phyloP scores from a whole-genome alignment of 768 basidiomycete species.

The Omphalotus guepiniiformis region DNA sequence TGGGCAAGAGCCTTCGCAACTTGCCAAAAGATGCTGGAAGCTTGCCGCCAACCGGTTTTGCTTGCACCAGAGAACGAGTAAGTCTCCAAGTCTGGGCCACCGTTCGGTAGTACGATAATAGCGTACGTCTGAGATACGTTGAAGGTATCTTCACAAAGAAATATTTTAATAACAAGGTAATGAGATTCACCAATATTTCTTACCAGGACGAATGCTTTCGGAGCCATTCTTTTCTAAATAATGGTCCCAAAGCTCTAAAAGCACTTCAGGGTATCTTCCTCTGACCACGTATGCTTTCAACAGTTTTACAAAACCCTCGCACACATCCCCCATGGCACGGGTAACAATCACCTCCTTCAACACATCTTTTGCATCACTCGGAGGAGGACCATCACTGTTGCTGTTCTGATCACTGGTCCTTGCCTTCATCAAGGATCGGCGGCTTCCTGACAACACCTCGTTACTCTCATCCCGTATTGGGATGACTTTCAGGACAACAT shows the following conservation, averaged over 20 bases:
- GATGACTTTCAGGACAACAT: slow-evolving; percentile 88
- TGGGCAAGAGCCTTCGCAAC: slow-evolving; percentile 69
- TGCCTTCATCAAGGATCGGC: slow-evolving; percentile 11
- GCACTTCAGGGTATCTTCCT: slow-evolving; percentile 75
- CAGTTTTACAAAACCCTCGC: slow-evolving; percentile 75
- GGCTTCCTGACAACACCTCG: slow-evolving; percentile 1
- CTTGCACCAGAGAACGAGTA: slow-evolving; percentile 58
- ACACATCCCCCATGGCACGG: slow-evolving; percentile 70
- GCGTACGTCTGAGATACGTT: slow-evolving; percentile 76
- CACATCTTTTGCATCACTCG: slow-evolving; percentile 70
- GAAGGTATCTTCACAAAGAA: slow-evolving; percentile 57
- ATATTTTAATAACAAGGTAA: slow-evolving; percentile 6
- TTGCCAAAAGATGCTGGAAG: slow-evolving; percentile 89
- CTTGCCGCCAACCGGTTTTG: slow-evolving; percentile 78
- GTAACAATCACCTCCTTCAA: slow-evolving; percentile 80
- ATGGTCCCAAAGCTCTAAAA: slow-evolving; percentile 85
- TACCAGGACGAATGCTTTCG: slow-evolving; percentile 83
- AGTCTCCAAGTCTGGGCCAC: slow-evolving; percentile 86
- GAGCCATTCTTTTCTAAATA: slow-evolving; percentile 74
- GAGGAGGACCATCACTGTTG: slow-evolving; percentile 46
- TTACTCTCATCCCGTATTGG: slow-evolving; percentile 58
- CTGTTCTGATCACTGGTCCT: slow-evolving; percentile 7
- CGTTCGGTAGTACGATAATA: slow-evolving; percentile 87
- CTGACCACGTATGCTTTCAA: slow-evolving; percentile 82
- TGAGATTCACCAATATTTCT: slow-evolving; percentile 8